These are phyloP conservation scores for Triticum dicoccoides DNA, from an alignment of 176 grass and related monocot genomes.

Conservation along the genomic window DNA sequence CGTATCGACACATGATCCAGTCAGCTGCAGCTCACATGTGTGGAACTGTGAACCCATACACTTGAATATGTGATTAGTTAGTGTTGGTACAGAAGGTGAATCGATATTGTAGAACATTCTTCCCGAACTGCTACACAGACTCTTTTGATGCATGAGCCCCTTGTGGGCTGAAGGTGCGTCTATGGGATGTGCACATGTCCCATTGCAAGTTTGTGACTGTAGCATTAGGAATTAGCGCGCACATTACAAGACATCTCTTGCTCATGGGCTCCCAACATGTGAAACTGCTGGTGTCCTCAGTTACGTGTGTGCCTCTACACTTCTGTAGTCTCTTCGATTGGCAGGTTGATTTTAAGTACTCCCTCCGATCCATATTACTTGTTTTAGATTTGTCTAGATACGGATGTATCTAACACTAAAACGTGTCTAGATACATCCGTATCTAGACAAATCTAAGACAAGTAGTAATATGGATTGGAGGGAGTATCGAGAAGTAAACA, in stretches of 20 bases:
- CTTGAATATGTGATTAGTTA: slow-evolving; percentile 3
- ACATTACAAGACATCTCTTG: not conserved
- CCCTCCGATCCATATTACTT: no score
- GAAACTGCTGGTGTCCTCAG: slow-evolving; percentile 1
- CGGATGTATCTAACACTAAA: no score
- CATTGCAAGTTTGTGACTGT: not conserved
- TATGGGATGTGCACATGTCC: slow-evolving; percentile 6
- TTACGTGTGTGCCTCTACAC: not conserved
- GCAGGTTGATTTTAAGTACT: not conserved
- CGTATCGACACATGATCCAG: not conserved
- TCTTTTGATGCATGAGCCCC: not conserved
- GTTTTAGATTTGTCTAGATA: no score
- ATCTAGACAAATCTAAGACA: no score
- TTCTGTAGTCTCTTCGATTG: slow-evolving; percentile 4
- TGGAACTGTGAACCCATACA: not conserved
- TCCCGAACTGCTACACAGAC: not conserved
- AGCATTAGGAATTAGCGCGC: slow-evolving; percentile 10
- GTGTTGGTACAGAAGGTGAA: not conserved
- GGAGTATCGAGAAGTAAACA: not conserved
- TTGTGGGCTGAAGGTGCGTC: not conserved
- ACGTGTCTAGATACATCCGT: no score
- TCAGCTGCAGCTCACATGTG: slow-evolving; percentile 1
- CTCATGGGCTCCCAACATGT: slow-evolving; percentile 15
- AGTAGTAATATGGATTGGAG: no score
- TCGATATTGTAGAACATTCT: not conserved